Percentiles rank a stretch among this genome's conserved stretches.
These are phyloP conservation scores for Tetragonia tetragonoides DNA, from an alignment of 148 eudicot genomes.

Conservation along the genomic window DNA sequence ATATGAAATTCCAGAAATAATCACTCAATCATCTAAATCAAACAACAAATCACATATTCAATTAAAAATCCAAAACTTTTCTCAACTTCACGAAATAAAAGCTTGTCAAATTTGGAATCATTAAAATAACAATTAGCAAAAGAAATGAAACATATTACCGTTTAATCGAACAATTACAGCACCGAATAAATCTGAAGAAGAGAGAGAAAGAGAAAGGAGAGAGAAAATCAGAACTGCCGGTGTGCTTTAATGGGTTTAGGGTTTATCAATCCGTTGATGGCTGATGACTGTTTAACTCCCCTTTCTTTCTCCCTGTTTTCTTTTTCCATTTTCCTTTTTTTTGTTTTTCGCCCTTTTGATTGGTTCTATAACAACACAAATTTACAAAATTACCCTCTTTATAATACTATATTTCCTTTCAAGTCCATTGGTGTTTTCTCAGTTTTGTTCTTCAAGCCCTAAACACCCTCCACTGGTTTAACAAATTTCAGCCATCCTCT, in stretches of 20 bases:
- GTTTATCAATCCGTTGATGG: background rate
- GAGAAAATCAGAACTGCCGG: background rate
- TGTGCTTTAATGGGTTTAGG: slow-evolving; percentile 16
- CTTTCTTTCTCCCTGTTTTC: too few species aligned
- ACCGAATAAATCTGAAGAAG: background rate
- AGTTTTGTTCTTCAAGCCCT: background rate
- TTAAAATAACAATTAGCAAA: background rate
- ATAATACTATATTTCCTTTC: too few species aligned
- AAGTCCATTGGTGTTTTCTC: too few species aligned
- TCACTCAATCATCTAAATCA: background rate
- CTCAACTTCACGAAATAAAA: background rate
- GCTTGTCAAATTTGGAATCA: background rate
- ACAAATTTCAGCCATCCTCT: too few species aligned
- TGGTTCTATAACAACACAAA: too few species aligned
- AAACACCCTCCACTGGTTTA: too few species aligned
- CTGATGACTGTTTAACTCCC: too few species aligned
- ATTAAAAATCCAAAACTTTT: background rate
- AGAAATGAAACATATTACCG: slow-evolving; percentile 11
- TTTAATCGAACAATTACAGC: slow-evolving; percentile 9
- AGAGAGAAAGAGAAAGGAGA: background rate
- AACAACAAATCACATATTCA: slow-evolving; percentile 11
- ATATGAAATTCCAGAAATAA: background rate
- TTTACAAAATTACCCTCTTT: too few species aligned
- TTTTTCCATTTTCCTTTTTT: too few species aligned
- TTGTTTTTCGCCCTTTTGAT: too few species aligned